phyloP scores from a whole-genome alignment of 768 basidiomycete genomes.

The Kwoniella mangroviensis region DNA sequence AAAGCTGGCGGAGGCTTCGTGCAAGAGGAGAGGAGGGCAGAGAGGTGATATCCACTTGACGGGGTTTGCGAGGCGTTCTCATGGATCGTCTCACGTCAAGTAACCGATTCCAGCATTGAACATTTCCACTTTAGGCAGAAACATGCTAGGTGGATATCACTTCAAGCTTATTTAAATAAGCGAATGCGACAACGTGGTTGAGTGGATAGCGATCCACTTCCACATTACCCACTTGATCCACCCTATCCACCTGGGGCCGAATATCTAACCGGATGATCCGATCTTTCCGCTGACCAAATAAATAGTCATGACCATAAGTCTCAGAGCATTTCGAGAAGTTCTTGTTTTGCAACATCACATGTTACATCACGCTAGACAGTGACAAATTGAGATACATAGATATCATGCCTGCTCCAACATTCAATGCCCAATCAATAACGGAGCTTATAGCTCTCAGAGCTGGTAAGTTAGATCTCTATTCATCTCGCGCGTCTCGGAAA shows the following conservation, averaged over 20 bases:
- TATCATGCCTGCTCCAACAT: slow-evolving; percentile 49
- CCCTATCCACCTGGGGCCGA: slow-evolving; percentile 10
- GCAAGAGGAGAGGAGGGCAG: background rate
- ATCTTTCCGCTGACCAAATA: background rate
- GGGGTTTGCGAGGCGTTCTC: background rate
- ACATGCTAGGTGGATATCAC: background rate
- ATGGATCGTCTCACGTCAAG: background rate
- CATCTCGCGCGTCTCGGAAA: background rate
- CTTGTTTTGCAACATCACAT: background rate
- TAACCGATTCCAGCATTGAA: background rate
- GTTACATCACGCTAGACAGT: background rate
- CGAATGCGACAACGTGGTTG: background rate
- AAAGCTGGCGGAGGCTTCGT: background rate
- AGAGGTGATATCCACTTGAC: background rate
- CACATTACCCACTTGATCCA: slow-evolving; percentile 9
- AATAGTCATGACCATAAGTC: background rate
- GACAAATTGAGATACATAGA: background rate
- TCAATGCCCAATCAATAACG: slow-evolving; percentile 45
- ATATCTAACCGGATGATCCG: slow-evolving; percentile 4
- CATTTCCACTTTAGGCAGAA: background rate
- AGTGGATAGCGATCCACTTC: slow-evolving; percentile 5
- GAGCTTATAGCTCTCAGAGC: slow-evolving; percentile 49
- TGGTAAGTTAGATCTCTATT: slow-evolving; percentile 27
- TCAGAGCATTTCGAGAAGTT: background rate
- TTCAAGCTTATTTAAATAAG: background rate